These are phyloP conservation scores for Microdochium paspali DNA, from an alignment of 2,329 filamentous ascomycete genomes.

Conservation along the genomic window DNA sequence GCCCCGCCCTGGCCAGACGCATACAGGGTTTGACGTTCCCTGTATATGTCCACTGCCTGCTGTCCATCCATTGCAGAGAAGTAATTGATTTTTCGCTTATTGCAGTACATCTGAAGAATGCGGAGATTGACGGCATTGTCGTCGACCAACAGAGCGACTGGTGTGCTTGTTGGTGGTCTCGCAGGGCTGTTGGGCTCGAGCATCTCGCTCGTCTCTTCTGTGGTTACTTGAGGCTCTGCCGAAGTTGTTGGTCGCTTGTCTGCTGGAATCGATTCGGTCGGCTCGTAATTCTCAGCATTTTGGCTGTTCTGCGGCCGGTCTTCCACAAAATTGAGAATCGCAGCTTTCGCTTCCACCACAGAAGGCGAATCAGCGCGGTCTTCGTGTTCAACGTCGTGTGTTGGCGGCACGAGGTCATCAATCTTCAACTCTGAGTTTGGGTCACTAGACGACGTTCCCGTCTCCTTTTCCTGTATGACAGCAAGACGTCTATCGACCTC, in stretches of 20 bases:
- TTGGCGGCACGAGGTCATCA: neutral
- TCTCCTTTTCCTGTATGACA: neutral
- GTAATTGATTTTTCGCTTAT: conserved; percentile 30
- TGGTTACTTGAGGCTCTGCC: neutral
- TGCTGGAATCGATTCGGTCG: no score
- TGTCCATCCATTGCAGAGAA: conserved; percentile 30
- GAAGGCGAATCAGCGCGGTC: neutral
- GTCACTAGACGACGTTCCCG: neutral
- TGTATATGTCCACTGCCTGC: conserved; percentile 29
- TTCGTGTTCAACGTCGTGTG: neutral
- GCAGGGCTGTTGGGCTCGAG: neutral
- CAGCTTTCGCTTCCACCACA: neutral
- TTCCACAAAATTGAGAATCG: neutral
- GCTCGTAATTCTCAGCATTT: neutral
- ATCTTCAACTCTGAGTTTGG: neutral
- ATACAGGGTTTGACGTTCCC: conserved; percentile 4
- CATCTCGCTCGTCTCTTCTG: neutral
- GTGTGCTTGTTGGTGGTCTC: neutral
- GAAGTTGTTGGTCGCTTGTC: neutral
- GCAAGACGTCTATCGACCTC: conserved; percentile 1
- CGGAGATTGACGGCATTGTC: conserved; percentile 39
- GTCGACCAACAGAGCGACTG: conserved; percentile 28
- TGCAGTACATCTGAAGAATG: conserved; percentile 35
- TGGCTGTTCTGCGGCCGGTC: neutral
- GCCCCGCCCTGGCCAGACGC: conserved; percentile 11